These are phyloP conservation scores for Trichoderma lentiforme DNA, from an alignment of 2,329 filamentous ascomycete genomes.

Conservation along the genomic window DNA sequence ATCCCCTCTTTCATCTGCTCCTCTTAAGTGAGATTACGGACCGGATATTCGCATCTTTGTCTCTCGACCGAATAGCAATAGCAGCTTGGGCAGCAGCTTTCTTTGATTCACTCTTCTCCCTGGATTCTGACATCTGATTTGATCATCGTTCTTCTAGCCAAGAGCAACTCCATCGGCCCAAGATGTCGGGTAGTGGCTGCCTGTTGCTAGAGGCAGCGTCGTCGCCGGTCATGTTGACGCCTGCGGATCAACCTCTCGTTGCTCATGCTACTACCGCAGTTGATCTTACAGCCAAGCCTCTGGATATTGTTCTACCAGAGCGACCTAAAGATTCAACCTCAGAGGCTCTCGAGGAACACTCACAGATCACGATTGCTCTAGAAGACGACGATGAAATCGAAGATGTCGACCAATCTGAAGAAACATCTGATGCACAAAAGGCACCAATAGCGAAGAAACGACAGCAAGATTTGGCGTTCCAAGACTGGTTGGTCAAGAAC, in stretches of 20 bases:
- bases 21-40: too few species aligned
- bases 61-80: not conserved
- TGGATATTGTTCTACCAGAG: not conserved
- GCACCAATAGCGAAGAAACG: conserved; percentile 47
- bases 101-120: not conserved
- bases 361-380: not conserved
- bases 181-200: not conserved
- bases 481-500: conserved; percentile 40
- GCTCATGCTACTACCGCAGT: not conserved
- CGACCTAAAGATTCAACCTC: not conserved
- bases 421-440: conserved; percentile 29
- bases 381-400: not conserved
- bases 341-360: not conserved
- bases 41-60: too few species aligned
- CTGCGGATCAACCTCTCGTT: not conserved
- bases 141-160: not conserved
- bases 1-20: not conserved
- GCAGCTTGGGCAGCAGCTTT: not conserved
- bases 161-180: not conserved
- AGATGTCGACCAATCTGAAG: conserved; percentile 10
- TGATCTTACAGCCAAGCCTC: not conserved
- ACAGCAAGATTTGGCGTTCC: conserved; percentile 49
- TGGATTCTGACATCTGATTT: too few species aligned
- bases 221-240: not conserved
- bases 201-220: not conserved